Evolutionary conservation across 2,329 filamentous ascomycete genomes (phyloP).

Genomic region (Cladosporium velox): DNA sequence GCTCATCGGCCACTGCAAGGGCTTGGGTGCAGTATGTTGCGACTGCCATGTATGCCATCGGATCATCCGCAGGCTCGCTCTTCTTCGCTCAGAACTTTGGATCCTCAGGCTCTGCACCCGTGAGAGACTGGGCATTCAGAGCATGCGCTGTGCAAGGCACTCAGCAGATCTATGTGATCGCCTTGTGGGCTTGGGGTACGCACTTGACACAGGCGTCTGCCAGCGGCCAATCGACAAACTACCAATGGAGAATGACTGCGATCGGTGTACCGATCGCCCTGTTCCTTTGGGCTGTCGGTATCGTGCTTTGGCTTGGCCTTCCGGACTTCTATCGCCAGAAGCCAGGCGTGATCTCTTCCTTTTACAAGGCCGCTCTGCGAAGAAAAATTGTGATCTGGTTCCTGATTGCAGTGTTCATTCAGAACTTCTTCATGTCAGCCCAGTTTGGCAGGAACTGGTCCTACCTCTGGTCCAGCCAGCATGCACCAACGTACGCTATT

Average conservation of each 20-base stretch:
- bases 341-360: constrained; percentile 64
- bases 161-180: constrained; percentile 66
- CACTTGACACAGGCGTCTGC: constrained; percentile 24
- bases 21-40: constrained; percentile 63
- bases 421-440: constrained; percentile 68
- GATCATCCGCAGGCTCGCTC: constrained; percentile 63
- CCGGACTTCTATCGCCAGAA: constrained; percentile 67
- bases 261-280: constrained; percentile 60
- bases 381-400: constrained; percentile 71
- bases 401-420: constrained; percentile 62
- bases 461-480: constrained; percentile 61
- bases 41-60: constrained; percentile 62
- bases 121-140: constrained; percentile 66
- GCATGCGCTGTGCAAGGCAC: constrained; percentile 67
- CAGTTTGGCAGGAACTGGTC: constrained; percentile 68
- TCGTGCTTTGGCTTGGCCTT: constrained; percentile 59
- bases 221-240: constrained; percentile 13
- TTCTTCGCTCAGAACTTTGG: constrained; percentile 69
- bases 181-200: constrained; percentile 68
- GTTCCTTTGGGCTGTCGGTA: constrained; percentile 58
- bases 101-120: constrained; percentile 53
- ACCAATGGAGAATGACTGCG: constrained; percentile 41
- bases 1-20: constrained; percentile 41
- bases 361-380: constrained; percentile 62
- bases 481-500: constrained; percentile 59